phyloP scores from a whole-genome alignment of 768 basidiomycete species.

The Russula virescens region DNA sequence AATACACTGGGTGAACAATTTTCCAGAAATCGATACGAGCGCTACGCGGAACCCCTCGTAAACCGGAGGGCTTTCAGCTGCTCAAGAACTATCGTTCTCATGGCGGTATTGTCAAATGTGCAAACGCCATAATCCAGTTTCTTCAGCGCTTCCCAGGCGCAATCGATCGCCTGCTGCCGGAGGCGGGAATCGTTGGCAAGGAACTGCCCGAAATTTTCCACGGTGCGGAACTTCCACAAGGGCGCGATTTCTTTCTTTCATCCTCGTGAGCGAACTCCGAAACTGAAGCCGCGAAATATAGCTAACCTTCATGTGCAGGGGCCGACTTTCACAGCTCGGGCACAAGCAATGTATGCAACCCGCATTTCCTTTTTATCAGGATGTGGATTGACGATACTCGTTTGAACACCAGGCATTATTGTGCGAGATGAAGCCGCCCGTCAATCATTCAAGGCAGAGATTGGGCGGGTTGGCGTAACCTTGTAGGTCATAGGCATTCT shows the following conservation, averaged over 20 bases:
- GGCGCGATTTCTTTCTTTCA: slow-evolving; percentile 4
- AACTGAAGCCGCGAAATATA: background rate
- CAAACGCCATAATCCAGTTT: slow-evolving; percentile 57
- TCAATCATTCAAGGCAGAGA: slow-evolving; percentile 41
- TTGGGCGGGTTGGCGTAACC: slow-evolving; percentile 54
- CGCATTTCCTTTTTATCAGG: background rate
- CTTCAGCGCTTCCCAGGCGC: slow-evolving; percentile 51
- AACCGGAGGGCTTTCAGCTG: slow-evolving; percentile 48
- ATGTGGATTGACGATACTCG: background rate
- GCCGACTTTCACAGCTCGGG: slow-evolving; percentile 51
- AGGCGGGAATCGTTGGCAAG: slow-evolving; percentile 50
- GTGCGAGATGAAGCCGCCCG: slow-evolving; percentile 56
- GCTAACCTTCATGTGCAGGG: slow-evolving; percentile 30
- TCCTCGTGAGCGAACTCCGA: background rate
- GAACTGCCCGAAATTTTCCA: slow-evolving; percentile 53
- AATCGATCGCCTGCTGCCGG: slow-evolving; percentile 53
- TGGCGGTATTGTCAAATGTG: slow-evolving; percentile 68
- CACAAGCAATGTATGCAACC: slow-evolving; percentile 52
- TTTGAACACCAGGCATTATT: slow-evolving; percentile 47
- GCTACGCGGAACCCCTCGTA: slow-evolving; percentile 20
- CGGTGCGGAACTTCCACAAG: slow-evolving; percentile 34
- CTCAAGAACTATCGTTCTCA: slow-evolving; percentile 65
- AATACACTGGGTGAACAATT: background rate
- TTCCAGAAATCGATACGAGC: background rate
- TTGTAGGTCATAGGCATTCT: slow-evolving; percentile 38